Base-by-base conservation (phyloP, 345 rosid species). In the Lepidium sativum region DNA sequence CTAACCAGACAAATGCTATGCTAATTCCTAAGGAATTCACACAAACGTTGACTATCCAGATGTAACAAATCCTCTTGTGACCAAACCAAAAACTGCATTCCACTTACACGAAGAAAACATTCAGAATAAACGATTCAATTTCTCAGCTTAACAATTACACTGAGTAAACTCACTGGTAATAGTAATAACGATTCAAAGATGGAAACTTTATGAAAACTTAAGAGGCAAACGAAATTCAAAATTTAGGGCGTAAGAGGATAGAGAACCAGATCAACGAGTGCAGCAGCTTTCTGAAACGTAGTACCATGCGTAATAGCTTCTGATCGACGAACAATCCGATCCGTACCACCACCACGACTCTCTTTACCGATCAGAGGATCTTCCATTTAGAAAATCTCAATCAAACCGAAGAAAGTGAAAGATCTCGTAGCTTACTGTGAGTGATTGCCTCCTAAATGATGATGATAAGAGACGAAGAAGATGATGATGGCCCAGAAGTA, bases 181-280 rank as follows among this genome's bases (percentile, higher is more conserved):
- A 27, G 7, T 27, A 27, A 27, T 27, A 27, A 3, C 21, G 41
- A 57, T 48, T 14, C 34, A 27, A 25, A 16, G 1, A 42, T 7
- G 61, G 44, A 62, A 60, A 44, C 33, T 9, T 10, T 1, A 8
- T 8, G 52, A 31, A 47, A 41, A 15, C n/a, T 2, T 17, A 4
- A 8, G 17, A 60, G 9, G 56, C n/a, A 63, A 20, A 49, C 6
- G 32, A 65, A 20, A 55, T 10, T 9, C 5, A 1, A 10, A 47
- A 16, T 40, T 31, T 33, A 40, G 44, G 41, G 54, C 0, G 38
- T 8, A 10, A 29, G 54, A 57, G 51, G 51, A 53, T 5, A 17
- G 62, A 52, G 54, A 17, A 92, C 99, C 84, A 94, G 92, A 84
- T 94, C 99, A 71, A 90, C 97, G 47, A 94, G 89, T 4, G 99